Conservation (phyloP, 75 land plant species). For the Picea glauca region DNA sequence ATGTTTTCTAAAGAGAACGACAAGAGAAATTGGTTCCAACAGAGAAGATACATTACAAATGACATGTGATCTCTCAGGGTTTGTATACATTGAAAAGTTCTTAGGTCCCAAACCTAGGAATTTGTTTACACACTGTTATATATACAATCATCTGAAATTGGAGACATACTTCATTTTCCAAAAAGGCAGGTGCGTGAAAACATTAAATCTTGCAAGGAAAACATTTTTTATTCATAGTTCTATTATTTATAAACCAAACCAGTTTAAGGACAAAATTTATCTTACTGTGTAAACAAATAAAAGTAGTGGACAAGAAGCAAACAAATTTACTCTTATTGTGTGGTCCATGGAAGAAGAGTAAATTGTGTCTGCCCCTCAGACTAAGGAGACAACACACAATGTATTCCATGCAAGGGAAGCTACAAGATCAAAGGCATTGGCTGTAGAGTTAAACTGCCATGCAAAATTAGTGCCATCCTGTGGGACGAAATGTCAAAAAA, state of each 20-base stretch:
- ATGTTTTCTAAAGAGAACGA: constrained; percentile 85
- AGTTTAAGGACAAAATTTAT: too few relatives aligned
- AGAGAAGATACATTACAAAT: constrained; percentile 92
- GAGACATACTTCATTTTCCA: too few relatives aligned
- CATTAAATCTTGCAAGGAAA: too few relatives aligned
- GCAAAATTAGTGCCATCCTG: constrained; percentile 91
- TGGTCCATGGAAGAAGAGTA: constrained; percentile 97
- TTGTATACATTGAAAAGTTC: constrained; percentile 72
- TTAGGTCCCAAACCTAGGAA: constrained; percentile 80
- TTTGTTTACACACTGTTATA: too few relatives aligned
- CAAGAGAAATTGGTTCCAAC: constrained; percentile 95
- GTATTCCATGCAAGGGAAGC: constrained; percentile 72
- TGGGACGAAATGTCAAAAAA: background rate
- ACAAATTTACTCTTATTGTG: constrained; percentile 61
- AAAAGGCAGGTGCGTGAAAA: too few relatives aligned
- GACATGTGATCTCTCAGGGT: constrained; percentile 71
- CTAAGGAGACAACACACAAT: constrained; percentile 73
- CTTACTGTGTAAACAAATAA: too few relatives aligned
- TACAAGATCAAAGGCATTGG: constrained; percentile 86
- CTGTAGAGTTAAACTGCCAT: constrained; percentile 62
- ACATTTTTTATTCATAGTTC: too few relatives aligned
- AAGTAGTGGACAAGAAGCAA: too few relatives aligned
- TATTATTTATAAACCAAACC: too few relatives aligned
- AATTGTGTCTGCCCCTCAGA: constrained; percentile 57
- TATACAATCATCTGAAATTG: too few relatives aligned